Conservation (phyloP, 1,139 yeast genomes). For the Keqinozyma sinolaborantium region DNA sequence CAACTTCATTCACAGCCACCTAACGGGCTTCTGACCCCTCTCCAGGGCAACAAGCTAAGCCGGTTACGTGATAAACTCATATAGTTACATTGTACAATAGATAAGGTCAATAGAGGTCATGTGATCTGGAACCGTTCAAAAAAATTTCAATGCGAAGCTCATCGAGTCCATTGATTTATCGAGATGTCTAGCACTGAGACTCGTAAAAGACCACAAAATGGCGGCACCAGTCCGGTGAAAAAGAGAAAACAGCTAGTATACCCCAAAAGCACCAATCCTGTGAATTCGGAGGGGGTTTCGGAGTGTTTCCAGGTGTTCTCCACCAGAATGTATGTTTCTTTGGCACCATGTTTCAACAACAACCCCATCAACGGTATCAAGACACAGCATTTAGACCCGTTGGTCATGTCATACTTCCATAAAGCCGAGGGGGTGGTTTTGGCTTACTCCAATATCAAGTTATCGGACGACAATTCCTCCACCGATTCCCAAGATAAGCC, state of each 20-base stretch:
- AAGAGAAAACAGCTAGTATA: constrained; percentile 17
- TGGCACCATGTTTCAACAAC: constrained; percentile 75
- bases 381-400: constrained; percentile 84
- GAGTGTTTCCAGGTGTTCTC: constrained; percentile 67
- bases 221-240: constrained; percentile 2
- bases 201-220: constrained; percentile 1
- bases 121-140: neutral
- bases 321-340: constrained; percentile 69
- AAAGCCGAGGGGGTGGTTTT: constrained; percentile 80
- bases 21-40: constrained; percentile 1
- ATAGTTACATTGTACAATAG: too few relatives aligned
- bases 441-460: constrained; percentile 63
- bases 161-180: neutral
- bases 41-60: constrained; percentile 1
- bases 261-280: constrained; percentile 31
- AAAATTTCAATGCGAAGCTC: neutral
- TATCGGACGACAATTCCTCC: constrained; percentile 33
- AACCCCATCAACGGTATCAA: constrained; percentile 75
- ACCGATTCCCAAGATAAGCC: constrained; percentile 20
- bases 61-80: neutral
- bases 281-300: constrained; percentile 40
- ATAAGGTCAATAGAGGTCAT: too few relatives aligned
- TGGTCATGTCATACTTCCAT: constrained; percentile 77
- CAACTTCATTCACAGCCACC: constrained; percentile 17
- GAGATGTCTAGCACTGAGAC: neutral